A percentile compares a stretch with the other conserved stretches of the same genome.
These are phyloP conservation scores for Colletotrichum kahawae DNA, from an alignment of 2,329 filamentous ascomycete species.

Conservation along the genomic window DNA sequence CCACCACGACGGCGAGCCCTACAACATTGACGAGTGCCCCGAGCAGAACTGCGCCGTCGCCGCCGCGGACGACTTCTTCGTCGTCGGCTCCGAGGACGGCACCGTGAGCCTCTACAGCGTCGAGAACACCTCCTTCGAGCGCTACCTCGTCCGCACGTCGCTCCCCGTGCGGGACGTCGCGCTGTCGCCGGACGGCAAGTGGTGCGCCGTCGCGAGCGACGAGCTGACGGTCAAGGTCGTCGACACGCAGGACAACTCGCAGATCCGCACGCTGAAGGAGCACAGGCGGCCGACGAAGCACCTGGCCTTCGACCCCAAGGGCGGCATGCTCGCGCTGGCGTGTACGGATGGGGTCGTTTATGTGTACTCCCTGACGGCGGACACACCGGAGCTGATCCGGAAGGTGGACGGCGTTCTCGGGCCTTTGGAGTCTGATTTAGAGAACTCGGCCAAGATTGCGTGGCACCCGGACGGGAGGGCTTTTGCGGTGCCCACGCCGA, in stretches of 20 bases:
- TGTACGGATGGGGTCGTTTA: slow-evolving; percentile 91
- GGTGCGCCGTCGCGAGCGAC: slow-evolving; percentile 96
- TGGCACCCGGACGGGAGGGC: slow-evolving; percentile 97
- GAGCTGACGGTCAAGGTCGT: slow-evolving; percentile 92
- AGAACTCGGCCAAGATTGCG: slow-evolving; percentile 73
- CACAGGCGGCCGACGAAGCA: slow-evolving; percentile 91
- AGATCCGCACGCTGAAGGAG: slow-evolving; percentile 79
- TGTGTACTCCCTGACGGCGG: slow-evolving; percentile 80
- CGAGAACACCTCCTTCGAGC: slow-evolving; percentile 74
- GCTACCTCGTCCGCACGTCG: slow-evolving; percentile 82
- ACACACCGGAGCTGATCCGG: slow-evolving; percentile 80
- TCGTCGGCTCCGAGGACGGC: slow-evolving; percentile 91
- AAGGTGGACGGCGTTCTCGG: slow-evolving; percentile 88
- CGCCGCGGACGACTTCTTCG: slow-evolving; percentile 78
- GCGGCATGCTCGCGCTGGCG: slow-evolving; percentile 77
- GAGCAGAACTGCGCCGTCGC: slow-evolving; percentile 85
- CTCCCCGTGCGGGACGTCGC: slow-evolving; percentile 86
- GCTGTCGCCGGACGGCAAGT: slow-evolving; percentile 79
- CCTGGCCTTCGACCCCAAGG: slow-evolving; percentile 83
- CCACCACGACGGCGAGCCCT: slow-evolving; percentile 89
- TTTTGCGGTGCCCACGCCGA: slow-evolving; percentile 84
- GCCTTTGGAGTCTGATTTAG: slow-evolving; percentile 76
- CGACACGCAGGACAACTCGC: slow-evolving; percentile 77
- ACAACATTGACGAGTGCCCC: slow-evolving; percentile 87
- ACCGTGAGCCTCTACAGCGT: slow-evolving; percentile 95